Percentiles rank a stretch among this genome's conserved stretches.
These are phyloP conservation scores for Leccinum boreale DNA, from an alignment of 768 basidiomycete species.

Conservation along the genomic window DNA sequence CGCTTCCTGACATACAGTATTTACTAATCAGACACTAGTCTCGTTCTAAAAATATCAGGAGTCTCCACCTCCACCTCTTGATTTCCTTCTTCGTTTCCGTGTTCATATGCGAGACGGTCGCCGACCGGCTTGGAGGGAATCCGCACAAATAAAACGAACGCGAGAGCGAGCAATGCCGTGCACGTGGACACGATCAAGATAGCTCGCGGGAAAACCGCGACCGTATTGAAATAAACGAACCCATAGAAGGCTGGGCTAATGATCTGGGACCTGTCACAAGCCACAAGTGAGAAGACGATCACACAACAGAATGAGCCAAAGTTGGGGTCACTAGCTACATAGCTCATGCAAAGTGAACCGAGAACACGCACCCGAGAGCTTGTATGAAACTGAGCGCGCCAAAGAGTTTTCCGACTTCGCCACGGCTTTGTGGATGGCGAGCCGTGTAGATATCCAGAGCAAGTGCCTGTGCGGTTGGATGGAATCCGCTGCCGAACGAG, in stretches of 20 bases:
- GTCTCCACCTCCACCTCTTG: background rate
- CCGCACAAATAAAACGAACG: slow-evolving; percentile 47
- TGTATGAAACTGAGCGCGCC: slow-evolving; percentile 77
- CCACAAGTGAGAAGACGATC: background rate
- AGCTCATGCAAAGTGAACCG: no score
- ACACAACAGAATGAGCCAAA: background rate
- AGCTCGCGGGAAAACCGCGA: slow-evolving; percentile 61
- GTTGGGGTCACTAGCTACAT: no score
- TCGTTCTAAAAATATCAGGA: background rate
- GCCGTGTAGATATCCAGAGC: slow-evolving; percentile 62
- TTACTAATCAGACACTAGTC: background rate
- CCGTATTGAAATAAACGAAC: slow-evolving; percentile 65
- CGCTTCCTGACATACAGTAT: slow-evolving; percentile 51
- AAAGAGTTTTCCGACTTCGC: slow-evolving; percentile 72
- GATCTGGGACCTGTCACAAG: slow-evolving; percentile 51
- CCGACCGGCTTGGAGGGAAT: slow-evolving; percentile 21
- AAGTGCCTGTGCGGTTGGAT: slow-evolving; percentile 67
- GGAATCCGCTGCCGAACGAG: slow-evolving; percentile 60
- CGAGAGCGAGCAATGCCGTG: slow-evolving; percentile 40
- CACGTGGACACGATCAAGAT: slow-evolving; percentile 60
- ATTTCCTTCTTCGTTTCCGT: slow-evolving; percentile 5
- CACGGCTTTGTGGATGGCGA: slow-evolving; percentile 40
- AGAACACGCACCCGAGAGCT: slow-evolving; percentile 50
- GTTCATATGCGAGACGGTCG: background rate
- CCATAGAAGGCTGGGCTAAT: slow-evolving; percentile 74